Percentiles rank a stretch among this genome's conserved stretches.
These are phyloP conservation scores for Cicer chorassanicum DNA, from an alignment of 306 rosid genomes.

Conservation along the genomic window DNA sequence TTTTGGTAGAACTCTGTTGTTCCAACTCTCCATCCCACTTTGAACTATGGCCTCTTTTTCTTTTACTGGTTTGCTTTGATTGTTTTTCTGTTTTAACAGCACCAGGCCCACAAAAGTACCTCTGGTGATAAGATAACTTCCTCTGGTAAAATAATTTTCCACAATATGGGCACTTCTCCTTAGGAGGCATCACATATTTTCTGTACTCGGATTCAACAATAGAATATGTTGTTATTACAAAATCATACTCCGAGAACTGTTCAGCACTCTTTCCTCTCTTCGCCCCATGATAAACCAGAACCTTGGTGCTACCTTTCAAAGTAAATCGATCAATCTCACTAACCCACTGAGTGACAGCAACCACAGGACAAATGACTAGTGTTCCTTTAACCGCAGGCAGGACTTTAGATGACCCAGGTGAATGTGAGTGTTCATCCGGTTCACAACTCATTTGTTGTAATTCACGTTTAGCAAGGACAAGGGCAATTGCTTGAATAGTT, in stretches of 20 bases:
- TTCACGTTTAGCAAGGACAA: slow-evolving; percentile 83
- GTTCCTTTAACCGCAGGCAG: slow-evolving; percentile 64
- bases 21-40: neutral
- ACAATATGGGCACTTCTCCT: slow-evolving; percentile 70
- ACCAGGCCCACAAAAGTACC: slow-evolving; percentile 73
- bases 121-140: slow-evolving; percentile 57
- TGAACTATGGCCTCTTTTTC: slow-evolving; percentile 34
- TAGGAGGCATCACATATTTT: slow-evolving; percentile 84
- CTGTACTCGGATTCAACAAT: slow-evolving; percentile 83
- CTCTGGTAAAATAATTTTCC: slow-evolving; percentile 47
- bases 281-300: slow-evolving; percentile 83
- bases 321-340: slow-evolving; percentile 82
- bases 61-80: slow-evolving; percentile 77
- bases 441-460: slow-evolving; percentile 42
- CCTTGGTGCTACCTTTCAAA: slow-evolving; percentile 75
- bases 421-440: slow-evolving; percentile 42
- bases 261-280: slow-evolving; percentile 63
- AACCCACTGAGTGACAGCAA: slow-evolving; percentile 90
- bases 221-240: slow-evolving; percentile 86
- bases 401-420: slow-evolving; percentile 57
- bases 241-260: slow-evolving; percentile 66
- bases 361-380: slow-evolving; percentile 89
- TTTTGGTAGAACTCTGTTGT: neutral
- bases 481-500: slow-evolving; percentile 93
- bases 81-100: slow-evolving; percentile 78